Percentiles rank a stretch among this genome's conserved stretches.
These are phyloP conservation scores for Cardamine occulta DNA, from an alignment of 345 rosid species.

Conservation along the genomic window DNA sequence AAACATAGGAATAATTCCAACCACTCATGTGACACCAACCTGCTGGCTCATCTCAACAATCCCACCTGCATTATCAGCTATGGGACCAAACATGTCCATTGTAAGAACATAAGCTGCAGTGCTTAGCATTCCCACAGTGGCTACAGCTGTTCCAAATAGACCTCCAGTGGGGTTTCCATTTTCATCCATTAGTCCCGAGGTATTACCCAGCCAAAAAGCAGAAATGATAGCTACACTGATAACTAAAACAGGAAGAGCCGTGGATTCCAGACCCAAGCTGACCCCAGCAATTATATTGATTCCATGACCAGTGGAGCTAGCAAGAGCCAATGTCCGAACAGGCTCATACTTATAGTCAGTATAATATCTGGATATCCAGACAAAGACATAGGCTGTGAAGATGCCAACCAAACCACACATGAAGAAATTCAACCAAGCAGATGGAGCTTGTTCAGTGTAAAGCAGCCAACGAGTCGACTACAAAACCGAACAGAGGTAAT, in stretches of 20 bases:
- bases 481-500: slow-evolving; percentile 47
- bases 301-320: slow-evolving; percentile 97
- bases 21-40: slow-evolving; percentile 48
- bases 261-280: slow-evolving; percentile 97
- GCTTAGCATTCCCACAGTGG: slow-evolving; percentile 99
- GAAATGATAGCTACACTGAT: slow-evolving; percentile 80
- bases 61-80: slow-evolving; percentile 99
- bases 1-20: not conserved
- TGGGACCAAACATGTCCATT: slow-evolving; percentile 99
- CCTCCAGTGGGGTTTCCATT: slow-evolving; percentile 83
- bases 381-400: slow-evolving; percentile 88
- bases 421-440: slow-evolving; percentile 93
- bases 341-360: slow-evolving; percentile 99
- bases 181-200: slow-evolving; percentile 91
- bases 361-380: slow-evolving; percentile 92
- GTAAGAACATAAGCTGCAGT: slow-evolving; percentile 98
- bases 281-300: slow-evolving; percentile 97
- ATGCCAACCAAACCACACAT: slow-evolving; percentile 99
- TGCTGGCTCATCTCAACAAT: slow-evolving; percentile 99
- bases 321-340: slow-evolving; percentile 85
- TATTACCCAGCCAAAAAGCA: slow-evolving; percentile 87
- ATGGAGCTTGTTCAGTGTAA: slow-evolving; percentile 91
- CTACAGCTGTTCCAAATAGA: slow-evolving; percentile 96
- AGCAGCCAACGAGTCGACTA: slow-evolving; percentile 98
- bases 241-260: slow-evolving; percentile 91